These are phyloP conservation scores for Euphorbia tirucalli DNA, from an alignment of 345 rosid genomes.

Conservation along the genomic window DNA sequence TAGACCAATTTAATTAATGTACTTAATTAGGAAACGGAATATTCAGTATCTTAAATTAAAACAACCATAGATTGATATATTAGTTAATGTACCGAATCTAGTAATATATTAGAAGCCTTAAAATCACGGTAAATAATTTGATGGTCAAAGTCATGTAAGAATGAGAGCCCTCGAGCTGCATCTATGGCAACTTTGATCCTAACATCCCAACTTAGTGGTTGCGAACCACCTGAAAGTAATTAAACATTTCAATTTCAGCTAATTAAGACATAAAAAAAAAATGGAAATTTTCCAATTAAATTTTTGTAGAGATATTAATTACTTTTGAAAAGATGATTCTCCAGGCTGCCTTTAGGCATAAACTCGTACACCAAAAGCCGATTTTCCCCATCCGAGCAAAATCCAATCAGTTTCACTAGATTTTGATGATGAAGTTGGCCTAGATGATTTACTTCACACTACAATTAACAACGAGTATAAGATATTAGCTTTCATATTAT, in stretches of 20 bases:
- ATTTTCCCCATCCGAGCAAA: slow-evolving; percentile 55
- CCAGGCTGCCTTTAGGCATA: slow-evolving; percentile 79
- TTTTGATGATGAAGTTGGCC: slow-evolving; percentile 76
- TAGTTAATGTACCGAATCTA: slow-evolving; percentile 65
- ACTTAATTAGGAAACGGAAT: no score
- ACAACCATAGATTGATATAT: no score
- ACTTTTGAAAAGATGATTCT: slow-evolving; percentile 72
- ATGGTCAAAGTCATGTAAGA: slow-evolving; percentile 60
- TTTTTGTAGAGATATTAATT: slow-evolving; percentile 23
- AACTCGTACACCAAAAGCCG: slow-evolving; percentile 82
- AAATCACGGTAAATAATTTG: slow-evolving; percentile 83
- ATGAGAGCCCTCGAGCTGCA: slow-evolving; percentile 80
- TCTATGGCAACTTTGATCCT: slow-evolving; percentile 67
- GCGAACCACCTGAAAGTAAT: slow-evolving; percentile 46
- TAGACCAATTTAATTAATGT: no score
- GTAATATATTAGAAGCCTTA: slow-evolving; percentile 73
- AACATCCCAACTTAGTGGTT: slow-evolving; percentile 63
- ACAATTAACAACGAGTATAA: no score
- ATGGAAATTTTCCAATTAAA: no score
- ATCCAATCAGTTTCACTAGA: slow-evolving; percentile 76
- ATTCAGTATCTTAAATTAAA: no score
- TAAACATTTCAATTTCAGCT: no score
- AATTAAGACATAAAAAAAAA: no score
- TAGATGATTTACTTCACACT: slow-evolving; percentile 73
- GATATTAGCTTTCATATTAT: no score